These are phyloP conservation scores for Yamadazyma kanchanaburiensis DNA, from an alignment of 1,139 yeast species.

Conservation along the genomic window DNA sequence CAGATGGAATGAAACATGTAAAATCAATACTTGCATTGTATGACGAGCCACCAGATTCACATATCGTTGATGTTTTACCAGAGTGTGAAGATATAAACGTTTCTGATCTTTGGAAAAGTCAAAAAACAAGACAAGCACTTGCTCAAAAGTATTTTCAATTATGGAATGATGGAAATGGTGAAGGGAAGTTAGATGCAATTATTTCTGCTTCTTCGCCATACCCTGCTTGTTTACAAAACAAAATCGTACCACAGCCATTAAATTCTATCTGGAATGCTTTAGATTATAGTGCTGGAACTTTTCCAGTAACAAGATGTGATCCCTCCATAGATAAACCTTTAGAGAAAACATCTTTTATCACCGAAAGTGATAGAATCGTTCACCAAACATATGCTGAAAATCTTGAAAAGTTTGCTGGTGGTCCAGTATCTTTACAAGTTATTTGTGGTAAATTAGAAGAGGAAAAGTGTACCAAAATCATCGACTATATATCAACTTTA, in stretches of 20 bases:
- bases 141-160: conserved; percentile 11
- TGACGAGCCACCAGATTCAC: conserved; percentile 12
- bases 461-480: conserved; percentile 9
- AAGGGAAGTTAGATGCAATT: conserved; percentile 7
- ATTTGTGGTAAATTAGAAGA: conserved; percentile 11
- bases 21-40: conserved; percentile 8
- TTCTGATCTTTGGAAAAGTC: conserved; percentile 12
- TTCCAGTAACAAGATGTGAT: conserved; percentile 14
- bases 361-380: conserved; percentile 9
- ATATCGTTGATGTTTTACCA: conserved; percentile 5
- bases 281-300: conserved; percentile 12
- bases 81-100: conserved; percentile 7
- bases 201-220: conserved; percentile 12
- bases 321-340: conserved; percentile 6
- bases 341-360: conserved; percentile 5
- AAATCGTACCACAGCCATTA: conserved; percentile 11
- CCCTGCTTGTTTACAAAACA: conserved; percentile 11
- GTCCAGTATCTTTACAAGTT: conserved; percentile 12
- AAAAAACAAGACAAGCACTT: conserved; percentile 6
- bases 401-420: conserved; percentile 9
- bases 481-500: conserved; percentile 6
- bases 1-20: conserved; percentile 13
- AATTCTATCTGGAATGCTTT: conserved; percentile 14
- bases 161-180: conserved; percentile 7
- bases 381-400: conserved; percentile 7